Evolutionary conservation across 306 rosid species (phyloP).

Genomic region (Cucumis melo): DNA sequence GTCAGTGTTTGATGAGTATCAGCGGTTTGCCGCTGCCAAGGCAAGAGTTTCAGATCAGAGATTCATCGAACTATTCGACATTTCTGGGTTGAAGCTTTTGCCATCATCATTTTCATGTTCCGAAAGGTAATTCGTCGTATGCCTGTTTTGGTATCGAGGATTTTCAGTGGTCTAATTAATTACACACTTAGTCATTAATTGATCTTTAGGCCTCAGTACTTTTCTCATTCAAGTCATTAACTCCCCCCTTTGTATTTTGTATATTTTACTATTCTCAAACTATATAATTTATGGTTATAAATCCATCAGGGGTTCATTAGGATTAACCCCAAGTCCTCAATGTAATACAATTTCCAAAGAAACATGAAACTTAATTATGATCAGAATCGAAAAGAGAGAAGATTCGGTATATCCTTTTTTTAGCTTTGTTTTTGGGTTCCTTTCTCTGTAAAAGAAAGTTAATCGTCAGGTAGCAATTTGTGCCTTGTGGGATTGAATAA

Average conservation of each 20-base stretch:
- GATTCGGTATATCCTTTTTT: not conserved
- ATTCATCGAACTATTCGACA: constrained; percentile 81
- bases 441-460: too few species aligned
- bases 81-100: constrained; percentile 55
- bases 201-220: not conserved
- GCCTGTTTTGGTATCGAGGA: not conserved
- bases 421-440: not conserved
- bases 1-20: constrained; percentile 85
- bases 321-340: not conserved
- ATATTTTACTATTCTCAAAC: not conserved
- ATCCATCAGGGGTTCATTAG: not conserved
- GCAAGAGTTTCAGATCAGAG: constrained; percentile 92
- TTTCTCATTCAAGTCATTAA: not conserved
- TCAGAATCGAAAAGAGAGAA: not conserved
- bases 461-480: too few species aligned
- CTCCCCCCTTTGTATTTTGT: not conserved
- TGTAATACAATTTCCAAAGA: not conserved
- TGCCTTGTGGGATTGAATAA: too few species aligned
- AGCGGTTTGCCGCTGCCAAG: constrained; percentile 92
- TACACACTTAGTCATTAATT: too few species aligned
- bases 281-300: not conserved
- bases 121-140: constrained; percentile 21
- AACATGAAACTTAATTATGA: not conserved
- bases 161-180: not conserved
- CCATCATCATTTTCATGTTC: constrained; percentile 54